Conservation (phyloP, 257 asterid species). For the Solanum bukasovii region DNA sequence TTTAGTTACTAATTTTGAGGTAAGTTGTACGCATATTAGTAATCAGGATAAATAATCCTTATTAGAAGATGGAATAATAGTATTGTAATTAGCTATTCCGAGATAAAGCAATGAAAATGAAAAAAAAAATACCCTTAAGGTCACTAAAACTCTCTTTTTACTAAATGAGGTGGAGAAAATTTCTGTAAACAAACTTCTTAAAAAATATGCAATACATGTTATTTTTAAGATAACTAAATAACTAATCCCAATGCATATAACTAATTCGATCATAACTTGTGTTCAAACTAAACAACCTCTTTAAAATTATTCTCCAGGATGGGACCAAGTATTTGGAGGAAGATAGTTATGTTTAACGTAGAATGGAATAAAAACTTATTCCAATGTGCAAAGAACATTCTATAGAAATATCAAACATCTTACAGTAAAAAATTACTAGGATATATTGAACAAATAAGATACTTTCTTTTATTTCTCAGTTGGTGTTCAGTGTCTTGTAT, state of each 20-base stretch:
- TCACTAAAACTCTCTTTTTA: neutral
- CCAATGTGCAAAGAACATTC: neutral
- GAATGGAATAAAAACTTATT: neutral
- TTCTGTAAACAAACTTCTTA: too few relatives aligned
- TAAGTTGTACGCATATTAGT: too few relatives aligned
- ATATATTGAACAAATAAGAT: neutral
- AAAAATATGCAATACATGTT: too few relatives aligned
- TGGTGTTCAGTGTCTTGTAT: too few relatives aligned
- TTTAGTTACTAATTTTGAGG: too few relatives aligned
- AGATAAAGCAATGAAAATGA: too few relatives aligned
- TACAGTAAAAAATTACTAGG: neutral
- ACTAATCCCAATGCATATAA: neutral
- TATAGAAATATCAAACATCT: neutral
- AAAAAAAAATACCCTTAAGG: too few relatives aligned
- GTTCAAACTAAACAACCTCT: neutral
- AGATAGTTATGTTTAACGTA: neutral
- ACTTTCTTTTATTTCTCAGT: too few relatives aligned
- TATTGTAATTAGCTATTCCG: neutral
- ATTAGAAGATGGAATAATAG: too few relatives aligned
- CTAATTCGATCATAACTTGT: too few relatives aligned
- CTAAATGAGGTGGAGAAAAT: neutral
- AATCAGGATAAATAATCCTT: too few relatives aligned
- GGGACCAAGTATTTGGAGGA: neutral
- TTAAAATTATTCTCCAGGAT: neutral
- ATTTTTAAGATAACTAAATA: neutral